Conservation (phyloP, 805 yeast genomes). For the Schwanniomyces pseudopolymorphus region DNA sequence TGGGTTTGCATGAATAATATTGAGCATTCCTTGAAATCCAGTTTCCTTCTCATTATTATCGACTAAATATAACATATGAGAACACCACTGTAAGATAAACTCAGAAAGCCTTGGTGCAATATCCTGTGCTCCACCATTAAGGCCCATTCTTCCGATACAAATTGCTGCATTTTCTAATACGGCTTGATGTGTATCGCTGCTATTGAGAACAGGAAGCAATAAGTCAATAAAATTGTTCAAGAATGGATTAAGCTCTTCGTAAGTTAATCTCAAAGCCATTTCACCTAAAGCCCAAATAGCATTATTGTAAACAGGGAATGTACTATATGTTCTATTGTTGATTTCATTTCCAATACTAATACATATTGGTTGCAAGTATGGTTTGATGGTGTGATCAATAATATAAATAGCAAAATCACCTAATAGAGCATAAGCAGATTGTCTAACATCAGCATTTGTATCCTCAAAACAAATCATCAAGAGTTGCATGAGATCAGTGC, state of each 20-base stretch:
- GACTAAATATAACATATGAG: conserved; percentile 60
- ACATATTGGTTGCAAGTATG: conserved; percentile 52
- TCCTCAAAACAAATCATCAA: conserved; percentile 72
- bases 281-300: conserved; percentile 96
- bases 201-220: conserved; percentile 58
- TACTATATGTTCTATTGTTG: conserved; percentile 47
- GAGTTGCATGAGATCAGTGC: conserved; percentile 53
- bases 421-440: conserved; percentile 81
- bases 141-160: conserved; percentile 83
- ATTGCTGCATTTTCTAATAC: conserved; percentile 87
- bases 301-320: conserved; percentile 74
- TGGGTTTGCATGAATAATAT: conserved; percentile 65
- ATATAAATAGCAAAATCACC: conserved; percentile 83
- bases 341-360: conserved; percentile 71
- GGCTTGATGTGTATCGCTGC: conserved; percentile 55
- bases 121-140: conserved; percentile 54
- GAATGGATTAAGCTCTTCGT: conserved; percentile 49
- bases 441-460: conserved; percentile 83
- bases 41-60: conserved; percentile 89
- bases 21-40: conserved; percentile 82
- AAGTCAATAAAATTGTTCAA: conserved; percentile 53
- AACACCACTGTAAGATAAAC: conserved; percentile 68
- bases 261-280: conserved; percentile 59
- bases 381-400: conserved; percentile 44
- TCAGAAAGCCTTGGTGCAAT: conserved; percentile 55